Percentiles rank a stretch among this genome's conserved stretches.
These are phyloP conservation scores for Suhomyces coccinellae DNA, from an alignment of 1,139 yeast species.

Conservation along the genomic window DNA sequence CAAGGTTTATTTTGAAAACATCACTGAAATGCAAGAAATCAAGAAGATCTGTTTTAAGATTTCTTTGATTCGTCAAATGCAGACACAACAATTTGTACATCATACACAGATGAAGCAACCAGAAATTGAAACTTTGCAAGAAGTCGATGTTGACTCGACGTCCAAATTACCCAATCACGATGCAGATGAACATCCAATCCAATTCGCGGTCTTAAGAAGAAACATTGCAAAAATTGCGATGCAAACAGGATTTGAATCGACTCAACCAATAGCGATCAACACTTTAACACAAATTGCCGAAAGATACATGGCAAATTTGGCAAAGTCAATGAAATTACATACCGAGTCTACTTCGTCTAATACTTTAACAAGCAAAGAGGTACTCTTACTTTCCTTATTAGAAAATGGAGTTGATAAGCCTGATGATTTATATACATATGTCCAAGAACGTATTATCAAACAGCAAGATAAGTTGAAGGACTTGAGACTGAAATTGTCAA, in stretches of 20 bases:
- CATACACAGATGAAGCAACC: conserved; percentile 74
- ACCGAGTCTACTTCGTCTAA: conserved; percentile 62
- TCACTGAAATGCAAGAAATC: conserved; percentile 81
- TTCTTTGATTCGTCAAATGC: conserved; percentile 86
- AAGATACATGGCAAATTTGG: conserved; percentile 71
- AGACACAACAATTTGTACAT: conserved; percentile 76
- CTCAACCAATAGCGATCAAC: conserved; percentile 76
- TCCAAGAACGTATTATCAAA: conserved; percentile 70
- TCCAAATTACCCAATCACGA: conserved; percentile 75
- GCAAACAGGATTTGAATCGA: conserved; percentile 91
- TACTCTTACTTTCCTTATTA: conserved; percentile 60
- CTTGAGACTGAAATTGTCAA: conserved; percentile 65
- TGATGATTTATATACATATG: conserved; percentile 70
- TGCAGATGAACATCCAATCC: conserved; percentile 54
- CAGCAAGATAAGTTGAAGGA: conserved; percentile 71
- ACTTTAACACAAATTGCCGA: conserved; percentile 84
- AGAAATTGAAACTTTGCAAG: conserved; percentile 59
- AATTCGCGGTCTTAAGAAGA: conserved; percentile 65
- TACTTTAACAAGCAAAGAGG: conserved; percentile 43
- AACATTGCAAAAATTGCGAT: conserved; percentile 78
- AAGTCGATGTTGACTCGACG: conserved; percentile 74
- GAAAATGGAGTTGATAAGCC: conserved; percentile 88
- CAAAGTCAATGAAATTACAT: conserved; percentile 68
- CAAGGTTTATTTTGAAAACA: conserved; percentile 61
- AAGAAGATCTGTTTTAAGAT: conserved; percentile 87